phyloP scores from a whole-genome alignment of 2,329 filamentous ascomycete genomes.

The Tolypocladium ovalisporum region DNA sequence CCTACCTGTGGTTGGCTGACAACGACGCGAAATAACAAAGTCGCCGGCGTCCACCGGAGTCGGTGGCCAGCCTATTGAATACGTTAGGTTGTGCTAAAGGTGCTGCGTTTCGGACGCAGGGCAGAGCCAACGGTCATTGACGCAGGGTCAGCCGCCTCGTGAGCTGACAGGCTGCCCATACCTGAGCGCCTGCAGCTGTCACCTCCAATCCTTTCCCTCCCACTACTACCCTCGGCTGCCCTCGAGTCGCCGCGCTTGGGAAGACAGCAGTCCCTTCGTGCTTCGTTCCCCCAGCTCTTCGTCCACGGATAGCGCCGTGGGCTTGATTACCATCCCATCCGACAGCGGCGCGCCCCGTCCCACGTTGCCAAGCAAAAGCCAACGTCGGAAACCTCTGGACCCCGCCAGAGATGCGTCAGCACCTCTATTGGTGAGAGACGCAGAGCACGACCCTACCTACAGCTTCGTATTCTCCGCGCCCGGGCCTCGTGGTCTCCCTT shows the following conservation, averaged over 20 bases:
- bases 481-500: background rate
- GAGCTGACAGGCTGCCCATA: background rate
- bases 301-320: background rate
- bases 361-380: background rate
- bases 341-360: background rate
- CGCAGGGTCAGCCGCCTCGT: background rate
- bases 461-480: background rate
- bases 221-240: background rate
- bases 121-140: background rate
- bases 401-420: background rate
- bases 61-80: background rate
- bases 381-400: background rate
- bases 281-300: background rate
- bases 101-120: background rate
- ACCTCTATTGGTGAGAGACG: background rate
- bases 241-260: background rate
- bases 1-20: background rate
- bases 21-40: background rate
- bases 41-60: background rate
- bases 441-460: background rate
- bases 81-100: background rate
- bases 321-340: background rate
- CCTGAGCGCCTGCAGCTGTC: background rate
- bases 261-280: background rate
- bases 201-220: background rate